phyloP scores from a whole-genome alignment of 805 yeast species.

The Starmerella apis region DNA sequence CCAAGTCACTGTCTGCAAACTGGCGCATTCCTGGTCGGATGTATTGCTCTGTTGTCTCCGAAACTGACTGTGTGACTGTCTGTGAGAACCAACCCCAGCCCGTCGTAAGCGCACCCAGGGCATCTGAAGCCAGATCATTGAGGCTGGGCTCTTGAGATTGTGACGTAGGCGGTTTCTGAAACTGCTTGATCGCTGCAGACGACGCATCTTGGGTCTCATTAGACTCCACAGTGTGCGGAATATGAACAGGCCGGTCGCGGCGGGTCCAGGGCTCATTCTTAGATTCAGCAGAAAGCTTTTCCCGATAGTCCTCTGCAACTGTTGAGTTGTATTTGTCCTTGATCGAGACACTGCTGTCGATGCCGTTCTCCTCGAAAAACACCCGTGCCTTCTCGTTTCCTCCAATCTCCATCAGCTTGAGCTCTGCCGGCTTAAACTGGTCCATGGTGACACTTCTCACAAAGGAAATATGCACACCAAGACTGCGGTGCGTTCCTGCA shows the following conservation, averaged over 20 bases:
- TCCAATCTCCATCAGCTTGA: conserved; percentile 83
- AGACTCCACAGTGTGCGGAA: conserved; percentile 21
- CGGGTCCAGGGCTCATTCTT: conserved; percentile 64
- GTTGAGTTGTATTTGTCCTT: conserved; percentile 73
- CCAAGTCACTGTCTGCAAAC: conserved; percentile 66
- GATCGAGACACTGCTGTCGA: conserved; percentile 54
- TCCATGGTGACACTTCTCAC: conserved; percentile 97
- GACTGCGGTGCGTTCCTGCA: conserved; percentile 86
- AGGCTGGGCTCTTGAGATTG: conserved; percentile 28
- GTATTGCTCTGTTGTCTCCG: conserved; percentile 76
- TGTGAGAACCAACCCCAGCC: conserved; percentile 92
- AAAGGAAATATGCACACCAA: conserved; percentile 94
- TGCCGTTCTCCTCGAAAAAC: conserved; percentile 62
- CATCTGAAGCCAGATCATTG: conserved; percentile 51
- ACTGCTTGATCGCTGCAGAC: conserved; percentile 17
- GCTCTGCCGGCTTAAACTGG: conserved; percentile 89
- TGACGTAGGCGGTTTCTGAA: conserved; percentile 11
- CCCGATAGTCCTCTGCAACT: conserved; percentile 91
- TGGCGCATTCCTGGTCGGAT: conserved; percentile 85
- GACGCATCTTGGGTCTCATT: conserved; percentile 8
- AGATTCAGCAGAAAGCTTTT: conserved; percentile 59
- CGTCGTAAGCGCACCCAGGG: conserved; percentile 76
- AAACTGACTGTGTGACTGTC: conserved; percentile 73
- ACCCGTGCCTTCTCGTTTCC: conserved; percentile 70
- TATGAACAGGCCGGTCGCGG: conserved; percentile 32